Base-by-base conservation (phyloP, 192 early-diverging fungal species). In the Entophlyctis helioformis region DNA sequence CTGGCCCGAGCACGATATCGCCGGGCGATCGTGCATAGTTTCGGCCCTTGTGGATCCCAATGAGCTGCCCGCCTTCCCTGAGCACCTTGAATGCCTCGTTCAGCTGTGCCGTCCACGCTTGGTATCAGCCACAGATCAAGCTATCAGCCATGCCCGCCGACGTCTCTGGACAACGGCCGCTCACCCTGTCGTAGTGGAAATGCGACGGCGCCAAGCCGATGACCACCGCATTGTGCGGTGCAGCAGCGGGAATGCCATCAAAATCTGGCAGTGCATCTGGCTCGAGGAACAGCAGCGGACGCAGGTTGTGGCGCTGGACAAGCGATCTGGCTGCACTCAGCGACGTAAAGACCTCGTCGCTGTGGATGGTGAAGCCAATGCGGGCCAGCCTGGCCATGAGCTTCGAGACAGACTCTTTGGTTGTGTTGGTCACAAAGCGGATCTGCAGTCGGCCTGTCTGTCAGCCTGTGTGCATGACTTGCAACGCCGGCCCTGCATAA, bases 401-500 rank as follows among this genome's bases (percentile, higher is more conserved):
- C 13, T 39, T 39, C 23, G 56, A 53, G 27, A 64, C 60, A 26
- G 78, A 81, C 43, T 82, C 71, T 44, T 86, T 87, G 15, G 90
- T 90, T 1, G 88, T 90, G 60, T 94, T 94, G 36, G 86, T 86
- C n/a, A 85, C 81, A 58, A 91, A 90, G 2, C 78, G 63, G 31
- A 73, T 51, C 60, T 69, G 27, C 39, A 41, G n/a, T n/a, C n/a
- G n/a, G n/a, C n/a, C n/a, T n/a, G n/a, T n/a, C n/a, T n/a, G n/a
- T n/a, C n/a, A n/a, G n/a, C n/a, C n/a, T n/a, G n/a, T n/a, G n/a
- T n/a, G n/a, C n/a, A n/a, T n/a, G n/a, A n/a, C n/a, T n/a, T n/a
- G n/a, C n/a, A n/a, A n/a, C n/a, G n/a, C n/a, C n/a, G n/a, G n/a
- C n/a, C n/a, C n/a, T n/a, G n/a, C n/a, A n/a, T n/a, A n/a, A n/a